Percentiles rank a stretch among this genome's conserved stretches.
These are phyloP conservation scores for Fusarium clavum DNA, from an alignment of 2,329 filamentous ascomycete genomes.

Conservation along the genomic window DNA sequence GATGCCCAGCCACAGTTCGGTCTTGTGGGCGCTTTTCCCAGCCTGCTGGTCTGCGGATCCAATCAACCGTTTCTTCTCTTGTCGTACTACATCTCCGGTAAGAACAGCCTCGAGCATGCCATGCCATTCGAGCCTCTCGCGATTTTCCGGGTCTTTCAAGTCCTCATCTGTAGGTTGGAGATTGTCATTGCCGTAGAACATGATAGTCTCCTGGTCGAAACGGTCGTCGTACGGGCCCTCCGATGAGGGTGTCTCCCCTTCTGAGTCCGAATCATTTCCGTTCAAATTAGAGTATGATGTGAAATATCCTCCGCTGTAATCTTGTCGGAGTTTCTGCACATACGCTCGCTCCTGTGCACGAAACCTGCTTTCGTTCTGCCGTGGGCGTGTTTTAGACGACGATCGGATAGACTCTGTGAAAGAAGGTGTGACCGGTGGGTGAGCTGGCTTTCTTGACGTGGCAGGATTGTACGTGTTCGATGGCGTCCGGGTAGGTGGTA, in stretches of 20 bases:
- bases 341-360: conserved; percentile 90
- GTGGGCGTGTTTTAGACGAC: conserved; percentile 63
- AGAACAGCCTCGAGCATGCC: conserved; percentile 96
- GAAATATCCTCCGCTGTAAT: conserved; percentile 73
- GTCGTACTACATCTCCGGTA: conserved; percentile 95
- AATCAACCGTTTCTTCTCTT: conserved; percentile 96
- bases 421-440: conserved; percentile 57
- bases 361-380: conserved; percentile 58
- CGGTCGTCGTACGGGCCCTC: conserved; percentile 86
- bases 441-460: conserved; percentile 61
- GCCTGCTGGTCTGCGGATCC: conserved; percentile 73
- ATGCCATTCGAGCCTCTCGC: conserved; percentile 96
- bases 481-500: conserved; percentile 76
- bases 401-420: conserved; percentile 61
- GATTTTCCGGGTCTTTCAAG: conserved; percentile 85
- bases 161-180: conserved; percentile 91
- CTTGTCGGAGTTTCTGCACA: conserved; percentile 88
- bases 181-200: conserved; percentile 93
- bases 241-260: conserved; percentile 89
- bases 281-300: conserved; percentile 72
- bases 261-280: conserved; percentile 83
- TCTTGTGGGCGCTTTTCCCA: conserved; percentile 75
- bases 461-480: conserved; percentile 84
- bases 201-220: conserved; percentile 90
- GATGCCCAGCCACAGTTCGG: conserved; percentile 89